These are phyloP conservation scores for Podila epicladia DNA, from an alignment of 192 early-diverging fungal species.

Conservation along the genomic window DNA sequence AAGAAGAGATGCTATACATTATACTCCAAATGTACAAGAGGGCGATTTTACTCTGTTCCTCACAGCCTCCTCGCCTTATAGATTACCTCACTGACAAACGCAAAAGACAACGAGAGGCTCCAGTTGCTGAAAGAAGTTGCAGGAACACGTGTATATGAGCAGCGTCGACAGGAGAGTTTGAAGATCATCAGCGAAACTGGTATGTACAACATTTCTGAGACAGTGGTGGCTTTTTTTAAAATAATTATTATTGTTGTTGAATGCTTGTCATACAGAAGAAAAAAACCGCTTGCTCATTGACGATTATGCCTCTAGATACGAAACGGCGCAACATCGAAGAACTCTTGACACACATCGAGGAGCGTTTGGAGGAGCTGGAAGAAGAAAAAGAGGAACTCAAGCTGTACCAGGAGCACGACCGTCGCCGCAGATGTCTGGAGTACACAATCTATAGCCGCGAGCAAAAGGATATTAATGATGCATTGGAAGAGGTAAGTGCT, in stretches of 20 bases:
- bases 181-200: conserved; percentile 95
- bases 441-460: conserved; percentile 95
- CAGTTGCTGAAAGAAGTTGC: conserved; percentile 97
- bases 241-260: too few species aligned
- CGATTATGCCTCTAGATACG: conserved; percentile 52
- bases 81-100: conserved; percentile 94
- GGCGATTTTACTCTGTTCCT: not conserved
- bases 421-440: conserved; percentile 87
- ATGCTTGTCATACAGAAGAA: conserved; percentile 9
- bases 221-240: not conserved
- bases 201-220: conserved; percentile 15
- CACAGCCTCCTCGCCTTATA: conserved; percentile 25
- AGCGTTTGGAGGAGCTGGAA: conserved; percentile 89
- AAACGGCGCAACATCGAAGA: conserved; percentile 92
- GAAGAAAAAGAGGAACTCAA: conserved; percentile 94
- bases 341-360: conserved; percentile 87
- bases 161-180: conserved; percentile 86
- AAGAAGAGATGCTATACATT: conserved; percentile 11
- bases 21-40: not conserved
- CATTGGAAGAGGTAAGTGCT: conserved; percentile 70
- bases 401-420: conserved; percentile 87
- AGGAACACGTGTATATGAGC: conserved; percentile 96
- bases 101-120: conserved; percentile 91
- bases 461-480: conserved; percentile 81
- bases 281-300: not conserved